Evolutionary conservation across 1,139 yeast species (phyloP), one percentile per base, ranked within the genome.

Genomic region (Pichia sp.): DNA sequence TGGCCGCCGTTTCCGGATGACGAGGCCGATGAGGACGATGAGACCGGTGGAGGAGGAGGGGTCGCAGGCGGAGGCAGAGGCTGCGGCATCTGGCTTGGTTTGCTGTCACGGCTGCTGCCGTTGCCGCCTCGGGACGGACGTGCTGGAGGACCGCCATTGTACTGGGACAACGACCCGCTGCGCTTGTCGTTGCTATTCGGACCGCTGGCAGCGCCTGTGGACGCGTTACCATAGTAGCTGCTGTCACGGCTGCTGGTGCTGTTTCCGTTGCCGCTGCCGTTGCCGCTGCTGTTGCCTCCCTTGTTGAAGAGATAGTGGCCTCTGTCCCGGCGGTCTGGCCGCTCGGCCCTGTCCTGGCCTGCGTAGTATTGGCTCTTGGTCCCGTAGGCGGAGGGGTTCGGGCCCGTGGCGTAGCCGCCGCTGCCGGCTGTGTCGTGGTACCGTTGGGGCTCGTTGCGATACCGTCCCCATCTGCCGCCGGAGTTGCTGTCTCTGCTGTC

Each of bases 11-110:
- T n/a, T 31, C 10, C 31, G 9, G 53, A 46, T 6, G 53, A 46
- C 17, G 53, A 36, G 9, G 40, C 27, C n/a, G 65, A 58, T n/a
- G 68, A 64, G 3, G 59, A 48, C 7, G 41, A n/a, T 8, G 41
- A 8, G 16, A 5, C 9, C 17, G 41, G 41, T 5, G 41, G 41
- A 6, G 55, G 52, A 33, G 58, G 58, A 36, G 56, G 55, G 14
- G 61, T 57, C 6, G 60, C 52, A 2, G 61, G 58, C 16, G 57
- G 59, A 16, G 61, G 58, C 3, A 56, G 48, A 16, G 61, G 57
- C 20, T 16, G 24, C 38, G 43, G 50, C 44, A 38, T 6, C 41
- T 49, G 50, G 16, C 33, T 30, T 49, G 17, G 47, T 38, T 29
- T 52, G 47, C 24, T 29, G 52, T 27, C 20, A 33, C 7, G 27